Evolutionary conservation across 106 monocot genomes (phyloP).

Genomic region (Dactylorhiza incarnata): DNA sequence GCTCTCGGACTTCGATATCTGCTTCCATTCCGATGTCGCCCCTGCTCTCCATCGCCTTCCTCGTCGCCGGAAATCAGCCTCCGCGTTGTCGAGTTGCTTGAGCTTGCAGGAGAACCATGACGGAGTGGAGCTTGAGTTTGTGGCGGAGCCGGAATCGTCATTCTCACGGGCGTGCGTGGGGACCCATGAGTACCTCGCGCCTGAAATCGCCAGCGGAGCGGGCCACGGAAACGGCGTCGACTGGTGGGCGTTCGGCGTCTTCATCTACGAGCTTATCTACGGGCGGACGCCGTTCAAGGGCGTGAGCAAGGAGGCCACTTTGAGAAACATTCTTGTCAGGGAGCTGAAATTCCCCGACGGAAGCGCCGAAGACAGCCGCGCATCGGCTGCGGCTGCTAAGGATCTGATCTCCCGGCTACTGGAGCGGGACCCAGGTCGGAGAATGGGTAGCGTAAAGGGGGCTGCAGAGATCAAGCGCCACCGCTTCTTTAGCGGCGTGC

Average conservation of each 20-base stretch:
- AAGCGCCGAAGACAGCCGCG: neutral
- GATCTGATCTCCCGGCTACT: slow-evolving; percentile 58
- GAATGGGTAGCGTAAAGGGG: slow-evolving; percentile 49
- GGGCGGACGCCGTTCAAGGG: slow-evolving; percentile 86
- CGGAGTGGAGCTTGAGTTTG: slow-evolving; percentile 44
- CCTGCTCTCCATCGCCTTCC: slow-evolving; percentile 30
- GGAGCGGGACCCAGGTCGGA: slow-evolving; percentile 38
- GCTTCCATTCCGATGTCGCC: slow-evolving; percentile 46
- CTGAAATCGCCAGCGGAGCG: slow-evolving; percentile 46
- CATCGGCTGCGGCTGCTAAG: slow-evolving; percentile 21
- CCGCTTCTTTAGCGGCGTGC: slow-evolving; percentile 51
- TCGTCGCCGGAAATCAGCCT: neutral
- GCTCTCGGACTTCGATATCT: slow-evolving; percentile 93
- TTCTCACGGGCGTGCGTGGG: slow-evolving; percentile 70
- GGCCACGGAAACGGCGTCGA: slow-evolving; percentile 78
- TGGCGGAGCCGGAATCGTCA: slow-evolving; percentile 56
- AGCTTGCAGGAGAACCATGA: neutral
- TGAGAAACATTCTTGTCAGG: slow-evolving; percentile 51
- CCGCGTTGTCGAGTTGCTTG: neutral
- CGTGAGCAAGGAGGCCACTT: slow-evolving; percentile 51
- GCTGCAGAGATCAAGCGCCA: slow-evolving; percentile 81
- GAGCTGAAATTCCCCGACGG: slow-evolving; percentile 44
- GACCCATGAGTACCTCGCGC: slow-evolving; percentile 87
- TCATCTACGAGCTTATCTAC: slow-evolving; percentile 79
- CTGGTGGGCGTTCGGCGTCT: slow-evolving; percentile 96